Base-by-base conservation (phyloP, 177 flowering plant genomes). In the Vitis hybrid region DNA sequence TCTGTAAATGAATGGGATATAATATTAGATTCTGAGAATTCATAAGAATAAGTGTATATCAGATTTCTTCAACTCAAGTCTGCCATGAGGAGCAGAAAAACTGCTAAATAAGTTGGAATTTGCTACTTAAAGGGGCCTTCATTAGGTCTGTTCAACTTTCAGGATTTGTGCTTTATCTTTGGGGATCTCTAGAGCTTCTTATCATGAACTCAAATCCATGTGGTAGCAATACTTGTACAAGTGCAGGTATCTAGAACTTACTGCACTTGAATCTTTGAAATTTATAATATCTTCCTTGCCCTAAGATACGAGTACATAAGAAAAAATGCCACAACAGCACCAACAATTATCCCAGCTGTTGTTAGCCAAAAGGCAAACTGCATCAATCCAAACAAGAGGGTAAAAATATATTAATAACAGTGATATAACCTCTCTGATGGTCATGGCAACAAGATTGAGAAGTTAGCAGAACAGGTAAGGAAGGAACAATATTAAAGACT, bases 281-380 rank as follows among this genome's bases (percentile, higher is more conserved):
- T 66, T 77, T 80, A 92, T 48, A 94, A 74, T 51, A 94, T 89
- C 68, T 81, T 94, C 83, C 92, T 86, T 63, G 76, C 75, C 72
- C 72, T 89, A 69, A 94, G 91, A 76, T 92, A 92, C 13, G 76
- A 77, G 67, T 91, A 89, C 95, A 90, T 83, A 3, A 92, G 77
- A 71, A 84, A 92, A 70, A 90, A 94, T 73, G 85, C 94, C 33
- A 83, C 82, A 51, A 85, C 84, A 56, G 87, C 92, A 10, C 99
- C 97, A 65, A 88, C 67, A 51, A 91, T 75, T 67, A 94, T 92
- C 50, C 94, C 97, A 26, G 80, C 88, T 45, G 99, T 92, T 39
- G 99, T 90, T n/a, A 88, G 72, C 97, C 97, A 94, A 81, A 94
- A 94, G 13, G 97, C 99, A 77, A 79, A 81, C 99, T 94, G 91